phyloP scores from a whole-genome alignment of 441 rosid species.

The Brassica balearica region DNA sequence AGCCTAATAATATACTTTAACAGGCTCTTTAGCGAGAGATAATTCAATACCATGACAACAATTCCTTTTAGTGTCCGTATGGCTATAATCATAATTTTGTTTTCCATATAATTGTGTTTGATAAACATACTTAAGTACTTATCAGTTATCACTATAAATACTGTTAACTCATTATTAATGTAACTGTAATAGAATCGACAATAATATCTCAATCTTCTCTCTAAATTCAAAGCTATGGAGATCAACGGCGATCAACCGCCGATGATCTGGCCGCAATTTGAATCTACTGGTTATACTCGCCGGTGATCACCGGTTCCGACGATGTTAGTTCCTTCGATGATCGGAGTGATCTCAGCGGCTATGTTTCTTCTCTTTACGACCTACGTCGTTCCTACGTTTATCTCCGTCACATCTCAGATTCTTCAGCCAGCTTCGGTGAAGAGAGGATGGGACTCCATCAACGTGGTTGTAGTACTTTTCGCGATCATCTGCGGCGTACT shows the following conservation, averaged over 20 bases:
- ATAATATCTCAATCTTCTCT: constrained; percentile 11
- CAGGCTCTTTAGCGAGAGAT: too few relatives aligned
- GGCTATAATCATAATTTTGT: too few relatives aligned
- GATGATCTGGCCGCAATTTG: constrained; percentile 53
- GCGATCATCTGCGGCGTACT: constrained; percentile 76
- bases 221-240: constrained; percentile 36
- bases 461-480: constrained; percentile 61
- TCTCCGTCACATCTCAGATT: constrained; percentile 53
- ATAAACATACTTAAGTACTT: too few relatives aligned
- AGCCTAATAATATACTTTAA: too few relatives aligned
- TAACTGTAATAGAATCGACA: constrained; percentile 26
- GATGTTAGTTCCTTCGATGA: constrained; percentile 49
- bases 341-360: constrained; percentile 53
- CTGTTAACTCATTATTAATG: constrained; percentile 15
- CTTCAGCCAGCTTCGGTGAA: constrained; percentile 51
- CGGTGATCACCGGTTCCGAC: constrained; percentile 46
- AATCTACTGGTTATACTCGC: constrained; percentile 47
- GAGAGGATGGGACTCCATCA: constrained; percentile 74
- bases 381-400: constrained; percentile 53
- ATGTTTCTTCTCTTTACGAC: constrained; percentile 51
- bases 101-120: too few relatives aligned
- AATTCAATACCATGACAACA: too few relatives aligned
- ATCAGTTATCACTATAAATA: constrained; percentile 31
- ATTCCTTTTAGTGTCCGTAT: too few relatives aligned
- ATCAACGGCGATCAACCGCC: constrained; percentile 52